These are phyloP conservation scores for Pythium aphanidermatum DNA, from an alignment of 352 stramenopile genomes.

Conservation along the genomic window DNA sequence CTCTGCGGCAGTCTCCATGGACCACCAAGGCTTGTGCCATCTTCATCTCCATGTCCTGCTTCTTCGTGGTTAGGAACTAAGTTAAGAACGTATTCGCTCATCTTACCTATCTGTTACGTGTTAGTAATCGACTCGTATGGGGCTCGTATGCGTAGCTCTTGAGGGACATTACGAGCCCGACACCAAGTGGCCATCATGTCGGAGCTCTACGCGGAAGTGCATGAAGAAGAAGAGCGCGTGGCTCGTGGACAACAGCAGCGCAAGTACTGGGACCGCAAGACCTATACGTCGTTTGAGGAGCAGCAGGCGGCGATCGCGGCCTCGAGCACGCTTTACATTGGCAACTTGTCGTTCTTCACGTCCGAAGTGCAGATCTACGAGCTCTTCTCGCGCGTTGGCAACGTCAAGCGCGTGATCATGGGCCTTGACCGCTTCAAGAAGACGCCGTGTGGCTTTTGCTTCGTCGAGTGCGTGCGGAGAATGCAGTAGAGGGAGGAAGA, in stretches of 20 bases:
- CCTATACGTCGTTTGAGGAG: constrained; percentile 88
- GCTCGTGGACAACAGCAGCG: constrained; percentile 52
- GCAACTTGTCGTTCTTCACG: constrained; percentile 97
- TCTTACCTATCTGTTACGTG: constrained; percentile 2
- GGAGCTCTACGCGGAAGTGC: constrained; percentile 54
- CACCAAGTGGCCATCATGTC: constrained; percentile 24
- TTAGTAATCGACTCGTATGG: background rate
- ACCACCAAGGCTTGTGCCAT: too few species aligned
- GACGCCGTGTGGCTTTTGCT: constrained; percentile 97
- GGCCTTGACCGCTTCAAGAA: constrained; percentile 94
- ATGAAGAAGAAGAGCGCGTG: constrained; percentile 62
- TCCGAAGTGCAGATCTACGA: constrained; percentile 93
- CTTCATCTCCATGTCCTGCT: background rate
- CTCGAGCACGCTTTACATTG: constrained; percentile 94
- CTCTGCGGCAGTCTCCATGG: background rate
- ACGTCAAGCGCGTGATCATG: constrained; percentile 93
- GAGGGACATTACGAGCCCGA: background rate
- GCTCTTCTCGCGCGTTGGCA: constrained; percentile 92
- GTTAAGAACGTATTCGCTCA: constrained; percentile 10
- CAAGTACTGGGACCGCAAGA: constrained; percentile 95
- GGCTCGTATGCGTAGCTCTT: background rate
- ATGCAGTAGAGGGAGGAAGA: too few species aligned
- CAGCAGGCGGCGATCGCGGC: constrained; percentile 91
- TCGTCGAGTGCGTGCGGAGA: constrained; percentile 87
- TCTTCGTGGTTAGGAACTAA: constrained; percentile 13